Base-by-base conservation (phyloP, 1,139 yeast species). In the Saccharomyces hybrid region DNA sequence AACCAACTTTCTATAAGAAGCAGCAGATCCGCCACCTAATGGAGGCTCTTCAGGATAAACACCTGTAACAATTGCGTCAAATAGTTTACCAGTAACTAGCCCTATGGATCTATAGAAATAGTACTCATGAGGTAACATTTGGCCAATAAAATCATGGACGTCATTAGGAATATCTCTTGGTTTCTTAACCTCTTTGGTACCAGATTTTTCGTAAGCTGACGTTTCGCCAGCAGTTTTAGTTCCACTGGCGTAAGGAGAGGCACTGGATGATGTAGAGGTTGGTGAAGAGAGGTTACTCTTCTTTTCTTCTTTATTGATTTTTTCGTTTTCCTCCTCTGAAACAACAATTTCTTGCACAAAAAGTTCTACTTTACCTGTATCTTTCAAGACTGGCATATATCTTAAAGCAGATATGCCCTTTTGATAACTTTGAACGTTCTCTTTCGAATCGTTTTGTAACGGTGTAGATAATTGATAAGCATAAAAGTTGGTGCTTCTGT, bases 101-200 rank as follows among this genome's bases (percentile, higher is more conserved):
- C 98, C 99, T 53, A 86, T 72, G 0, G 95, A 84, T 65, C 84
- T 82, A 70, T 90, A 93, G 66, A 86, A 89, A 66, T 83, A 85
- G 49, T 87, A 76, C 71, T 91, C 98, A 50, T 90, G 88, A 1
- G 98, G 96, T 53, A 93, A 75, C 65, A 95, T 80, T 68, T 88
- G 91, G 3, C 96, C 90, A 52, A 93, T 78, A 53, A 91, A 80
- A 51, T 86, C 93, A 66, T 88, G 95, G 24, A 88, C 76, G 68
- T 90, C 95, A 58, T 81, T 80, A 4, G 98, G 98, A 29, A 76
- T 59, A 19, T 47, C 51, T 11, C 51, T 48, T 21, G 54, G 47
- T 28, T 44, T 47, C 14, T 27, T 47, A 41, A 50, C 27, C 26
- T 50, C 50, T 14, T 46, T 42, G 11, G 44, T 11, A 3, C 44